Conservation (phyloP, 371 early-diverging fungal genomes). For the Mucor racemosus region DNA sequence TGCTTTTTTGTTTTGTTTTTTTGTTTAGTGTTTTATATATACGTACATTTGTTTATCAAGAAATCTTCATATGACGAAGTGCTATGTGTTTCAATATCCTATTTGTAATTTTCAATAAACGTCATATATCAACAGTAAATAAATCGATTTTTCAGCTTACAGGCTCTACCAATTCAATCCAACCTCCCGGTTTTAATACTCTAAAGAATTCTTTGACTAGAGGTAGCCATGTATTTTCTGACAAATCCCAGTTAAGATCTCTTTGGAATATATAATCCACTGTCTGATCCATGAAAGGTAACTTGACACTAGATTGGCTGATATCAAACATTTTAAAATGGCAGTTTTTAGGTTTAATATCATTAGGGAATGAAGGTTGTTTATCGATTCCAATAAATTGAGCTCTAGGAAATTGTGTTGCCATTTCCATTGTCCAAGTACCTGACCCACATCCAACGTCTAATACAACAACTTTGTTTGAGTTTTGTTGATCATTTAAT, state of each 20-base stretch:
- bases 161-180: constrained; percentile 48
- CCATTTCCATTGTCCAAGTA: constrained; percentile 54
- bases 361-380: constrained; percentile 29
- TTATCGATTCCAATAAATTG: constrained; percentile 47
- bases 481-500: constrained; percentile 11
- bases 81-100: constrained; percentile 45
- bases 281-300: constrained; percentile 46
- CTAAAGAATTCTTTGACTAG: constrained; percentile 40
- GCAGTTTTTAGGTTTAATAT: constrained; percentile 50
- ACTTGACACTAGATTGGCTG: constrained; percentile 2
- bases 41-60: constrained; percentile 43
- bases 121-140: background rate
- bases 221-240: constrained; percentile 30
- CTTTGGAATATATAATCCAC: constrained; percentile 49
- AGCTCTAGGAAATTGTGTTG: constrained; percentile 38
- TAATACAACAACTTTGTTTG: constrained; percentile 19
- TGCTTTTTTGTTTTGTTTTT: background rate
- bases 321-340: constrained; percentile 30
- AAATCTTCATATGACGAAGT: constrained; percentile 31
- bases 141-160: constrained; percentile 12
- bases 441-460: constrained; percentile 48
- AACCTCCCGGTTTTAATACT: constrained; percentile 52
- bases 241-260: constrained; percentile 40
- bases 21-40: constrained; percentile 2
- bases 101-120: background rate